Percentiles rank a stretch among this genome's conserved stretches.
phyloP scores from a whole-genome alignment of 495 filamentous ascomycete genomes.

The Emericellopsis terricola region DNA sequence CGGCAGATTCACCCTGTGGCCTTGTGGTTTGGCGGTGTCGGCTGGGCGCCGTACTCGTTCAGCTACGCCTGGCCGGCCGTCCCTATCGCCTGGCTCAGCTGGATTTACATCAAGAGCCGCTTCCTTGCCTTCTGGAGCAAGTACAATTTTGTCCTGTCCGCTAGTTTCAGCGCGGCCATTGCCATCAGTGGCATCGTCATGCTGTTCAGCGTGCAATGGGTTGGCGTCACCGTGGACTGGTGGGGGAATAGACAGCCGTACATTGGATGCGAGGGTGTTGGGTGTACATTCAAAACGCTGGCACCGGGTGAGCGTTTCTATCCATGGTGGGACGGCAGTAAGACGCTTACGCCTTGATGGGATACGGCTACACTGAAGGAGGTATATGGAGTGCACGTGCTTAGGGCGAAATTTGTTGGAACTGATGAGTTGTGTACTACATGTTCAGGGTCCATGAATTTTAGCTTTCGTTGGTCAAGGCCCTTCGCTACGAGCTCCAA shows the following conservation, averaged over 20 bases:
- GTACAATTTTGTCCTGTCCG: conserved; percentile 25
- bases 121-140: conserved; percentile 23
- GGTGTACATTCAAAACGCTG: conserved; percentile 10
- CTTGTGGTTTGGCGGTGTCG: conserved; percentile 15
- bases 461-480: too few relatives aligned
- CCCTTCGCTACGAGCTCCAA: too few relatives aligned
- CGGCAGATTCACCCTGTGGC: conserved; percentile 21
- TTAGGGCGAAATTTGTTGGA: too few relatives aligned
- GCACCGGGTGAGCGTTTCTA: conserved; percentile 17
- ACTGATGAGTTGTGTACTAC: too few relatives aligned
- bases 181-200: conserved; percentile 21
- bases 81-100: conserved; percentile 17
- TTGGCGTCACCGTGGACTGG: conserved; percentile 17
- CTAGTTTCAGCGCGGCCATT: conserved; percentile 18
- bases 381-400: too few relatives aligned
- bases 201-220: conserved; percentile 20
- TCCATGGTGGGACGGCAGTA: too few relatives aligned
- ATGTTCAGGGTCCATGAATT: too few relatives aligned
- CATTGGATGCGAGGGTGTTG: conserved; percentile 14
- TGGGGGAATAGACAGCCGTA: conserved; percentile 17
- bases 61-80: conserved; percentile 20
- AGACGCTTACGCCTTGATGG: too few relatives aligned
- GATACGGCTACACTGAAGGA: too few relatives aligned
- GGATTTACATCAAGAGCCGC: conserved; percentile 17
- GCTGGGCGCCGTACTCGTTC: conserved; percentile 20